Conservation (phyloP, 495 filamentous ascomycete species). For the Xylaria longipes region DNA sequence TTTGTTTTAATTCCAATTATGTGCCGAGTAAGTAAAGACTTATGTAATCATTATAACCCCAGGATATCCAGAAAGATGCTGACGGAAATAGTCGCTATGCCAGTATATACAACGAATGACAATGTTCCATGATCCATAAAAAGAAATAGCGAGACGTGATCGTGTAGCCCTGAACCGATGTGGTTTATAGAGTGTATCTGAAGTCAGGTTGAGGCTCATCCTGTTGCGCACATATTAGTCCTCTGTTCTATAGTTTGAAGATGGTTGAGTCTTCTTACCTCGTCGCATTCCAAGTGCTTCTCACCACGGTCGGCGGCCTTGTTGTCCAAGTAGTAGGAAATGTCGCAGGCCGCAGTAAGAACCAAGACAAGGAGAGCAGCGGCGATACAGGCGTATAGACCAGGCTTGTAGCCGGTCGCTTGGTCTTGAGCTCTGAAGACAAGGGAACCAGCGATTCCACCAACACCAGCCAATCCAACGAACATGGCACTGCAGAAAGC, state of each 20-base stretch:
- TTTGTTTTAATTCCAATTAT: conserved; percentile 8
- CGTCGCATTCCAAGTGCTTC: conserved; percentile 50
- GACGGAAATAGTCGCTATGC: conserved; percentile 20
- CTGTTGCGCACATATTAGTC: conserved; percentile 34
- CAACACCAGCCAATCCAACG: conserved; percentile 62
- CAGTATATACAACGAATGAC: conserved; percentile 23
- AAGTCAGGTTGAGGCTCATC: conserved; percentile 48
- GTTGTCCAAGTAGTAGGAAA: conserved; percentile 45
- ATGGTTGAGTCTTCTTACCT: conserved; percentile 42
- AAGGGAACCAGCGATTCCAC: conserved; percentile 63
- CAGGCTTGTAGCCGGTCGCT: conserved; percentile 47
- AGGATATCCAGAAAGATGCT: conserved; percentile 18
- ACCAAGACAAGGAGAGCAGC: conserved; percentile 44
- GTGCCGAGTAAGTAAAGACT: background rate
- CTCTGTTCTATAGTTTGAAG: background rate
- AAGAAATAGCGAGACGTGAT: background rate
- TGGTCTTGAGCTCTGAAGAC: conserved; percentile 61
- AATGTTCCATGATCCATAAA: background rate
- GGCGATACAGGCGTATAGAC: conserved; percentile 54
- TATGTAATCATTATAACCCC: conserved; percentile 21
- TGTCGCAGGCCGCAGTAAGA: conserved; percentile 41
- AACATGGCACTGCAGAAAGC: conserved; percentile 65
- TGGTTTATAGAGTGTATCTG: conserved; percentile 49
- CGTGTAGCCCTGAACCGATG: background rate
- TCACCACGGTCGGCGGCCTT: conserved; percentile 51